These are phyloP conservation scores for Microglena sp. DNA, from an alignment of 139 green algal species.

Conservation along the genomic window DNA sequence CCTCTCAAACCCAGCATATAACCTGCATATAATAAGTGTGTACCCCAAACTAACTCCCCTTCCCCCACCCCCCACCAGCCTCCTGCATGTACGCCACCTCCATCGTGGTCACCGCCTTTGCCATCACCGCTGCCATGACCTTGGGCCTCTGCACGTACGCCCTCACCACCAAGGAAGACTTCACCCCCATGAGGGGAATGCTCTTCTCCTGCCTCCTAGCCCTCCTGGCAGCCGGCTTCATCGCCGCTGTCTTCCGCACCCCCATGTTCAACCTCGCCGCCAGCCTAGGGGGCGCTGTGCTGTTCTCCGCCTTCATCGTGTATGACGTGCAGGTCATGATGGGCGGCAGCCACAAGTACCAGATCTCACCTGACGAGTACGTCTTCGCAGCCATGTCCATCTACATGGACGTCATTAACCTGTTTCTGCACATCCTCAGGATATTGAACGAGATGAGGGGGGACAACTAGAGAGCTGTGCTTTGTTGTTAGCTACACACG, in stretches of 20 bases:
- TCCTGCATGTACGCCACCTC: neutral
- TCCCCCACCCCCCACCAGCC: too few species aligned
- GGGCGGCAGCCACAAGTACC: slow-evolving; percentile 25
- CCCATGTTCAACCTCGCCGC: slow-evolving; percentile 12
- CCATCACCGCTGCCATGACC: slow-evolving; percentile 16
- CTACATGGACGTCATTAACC: slow-evolving; percentile 42
- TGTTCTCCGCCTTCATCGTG: slow-evolving; percentile 18
- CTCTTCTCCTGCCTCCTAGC: slow-evolving; percentile 5
- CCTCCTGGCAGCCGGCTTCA: slow-evolving; percentile 17
- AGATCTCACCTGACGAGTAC: slow-evolving; percentile 29
- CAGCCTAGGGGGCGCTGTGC: slow-evolving; percentile 7
- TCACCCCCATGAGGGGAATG: slow-evolving; percentile 7
- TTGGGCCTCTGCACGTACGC: slow-evolving; percentile 13
- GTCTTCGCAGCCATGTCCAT: slow-evolving; percentile 35
- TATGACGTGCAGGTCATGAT: slow-evolving; percentile 20
- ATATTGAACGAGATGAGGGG: slow-evolving; percentile 13
- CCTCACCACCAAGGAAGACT: slow-evolving; percentile 25
- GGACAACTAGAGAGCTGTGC: neutral
- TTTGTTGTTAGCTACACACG: too few species aligned
- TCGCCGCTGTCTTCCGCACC: slow-evolving; percentile 8
- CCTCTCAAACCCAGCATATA: too few species aligned
- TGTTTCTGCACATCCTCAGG: slow-evolving; percentile 42
- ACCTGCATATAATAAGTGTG: too few species aligned
- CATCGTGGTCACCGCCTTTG: slow-evolving; percentile 17
- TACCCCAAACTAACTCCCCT: too few species aligned